Conservation (phyloP, 441 rosid species). For the Lepidium campestre region DNA sequence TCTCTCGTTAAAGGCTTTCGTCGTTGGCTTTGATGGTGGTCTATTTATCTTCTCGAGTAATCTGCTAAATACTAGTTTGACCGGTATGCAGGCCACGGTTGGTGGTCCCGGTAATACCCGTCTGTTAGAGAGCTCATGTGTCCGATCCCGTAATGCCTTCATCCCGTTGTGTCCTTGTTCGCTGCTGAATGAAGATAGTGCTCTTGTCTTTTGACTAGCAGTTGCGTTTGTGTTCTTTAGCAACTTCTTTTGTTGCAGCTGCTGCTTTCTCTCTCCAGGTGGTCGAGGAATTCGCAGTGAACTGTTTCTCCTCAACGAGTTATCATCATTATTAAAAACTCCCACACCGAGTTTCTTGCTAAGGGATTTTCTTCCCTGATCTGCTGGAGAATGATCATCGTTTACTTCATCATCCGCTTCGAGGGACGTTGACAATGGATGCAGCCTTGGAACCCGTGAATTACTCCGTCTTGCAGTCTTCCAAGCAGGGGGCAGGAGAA, state of each 20-base stretch:
- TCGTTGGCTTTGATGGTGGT: constrained; percentile 65
- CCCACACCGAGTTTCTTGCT: constrained; percentile 37
- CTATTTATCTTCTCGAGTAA: constrained; percentile 97
- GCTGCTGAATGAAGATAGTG: constrained; percentile 68
- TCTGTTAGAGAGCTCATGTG: constrained; percentile 59
- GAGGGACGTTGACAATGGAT: constrained; percentile 40
- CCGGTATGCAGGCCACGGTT: constrained; percentile 96
- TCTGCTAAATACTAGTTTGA: constrained; percentile 92
- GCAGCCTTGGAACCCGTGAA: constrained; percentile 71
- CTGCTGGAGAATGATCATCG: constrained; percentile 27
- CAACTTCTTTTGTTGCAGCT: constrained; percentile 38
- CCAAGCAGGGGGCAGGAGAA: constrained; percentile 72
- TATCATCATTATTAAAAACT: constrained; percentile 35
- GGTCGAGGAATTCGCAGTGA: constrained; percentile 36
- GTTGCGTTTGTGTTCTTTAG: constrained; percentile 52
- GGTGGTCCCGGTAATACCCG: constrained; percentile 64
- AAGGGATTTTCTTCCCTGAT: constrained; percentile 41
- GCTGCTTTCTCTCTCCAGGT: constrained; percentile 38
- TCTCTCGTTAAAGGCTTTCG: constrained; percentile 43
- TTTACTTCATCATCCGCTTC: constrained; percentile 30
- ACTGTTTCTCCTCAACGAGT: constrained; percentile 38
- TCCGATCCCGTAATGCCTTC: constrained; percentile 31
- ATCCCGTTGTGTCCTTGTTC: constrained; percentile 41
- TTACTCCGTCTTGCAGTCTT: constrained; percentile 88
- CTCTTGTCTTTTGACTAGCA: constrained; percentile 75